phyloP scores from a whole-genome alignment of 257 asterid genomes.

The Solanum pinnatisectum region DNA sequence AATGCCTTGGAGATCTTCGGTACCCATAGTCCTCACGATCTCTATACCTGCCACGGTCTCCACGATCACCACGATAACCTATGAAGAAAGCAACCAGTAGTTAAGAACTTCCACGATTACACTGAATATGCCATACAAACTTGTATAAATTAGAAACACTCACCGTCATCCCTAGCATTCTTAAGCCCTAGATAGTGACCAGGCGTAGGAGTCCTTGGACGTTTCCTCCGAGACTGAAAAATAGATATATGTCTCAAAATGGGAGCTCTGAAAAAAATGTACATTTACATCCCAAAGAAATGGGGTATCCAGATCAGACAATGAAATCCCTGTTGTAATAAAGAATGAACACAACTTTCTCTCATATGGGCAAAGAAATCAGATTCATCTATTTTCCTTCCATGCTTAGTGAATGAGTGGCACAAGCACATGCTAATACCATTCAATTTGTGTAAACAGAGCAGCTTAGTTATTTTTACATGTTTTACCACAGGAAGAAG shows the following conservation, averaged over 20 bases:
- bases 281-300: neutral
- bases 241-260: neutral
- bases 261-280: neutral
- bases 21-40: slow-evolving; percentile 78
- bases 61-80: slow-evolving; percentile 56
- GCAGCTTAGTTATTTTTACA: neutral
- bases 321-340: neutral
- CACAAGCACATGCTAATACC: neutral
- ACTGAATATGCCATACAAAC: neutral
- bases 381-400: neutral
- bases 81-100: slow-evolving; percentile 10
- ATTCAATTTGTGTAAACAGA: neutral
- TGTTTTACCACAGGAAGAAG: neutral
- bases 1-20: slow-evolving; percentile 65
- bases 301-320: neutral
- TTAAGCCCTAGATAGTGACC: slow-evolving; percentile 97
- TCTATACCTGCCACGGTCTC: slow-evolving; percentile 60
- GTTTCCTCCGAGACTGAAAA: slow-evolving; percentile 39
- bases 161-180: slow-evolving; percentile 76
- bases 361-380: neutral
- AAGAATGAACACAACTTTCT: neutral
- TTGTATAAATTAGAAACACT: slow-evolving; percentile 9
- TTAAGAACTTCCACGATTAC: neutral
- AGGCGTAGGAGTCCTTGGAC: slow-evolving; percentile 75
- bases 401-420: neutral